Evolutionary conservation across 768 basidiomycete species (phyloP).

Genomic region (Suillus placidus): DNA sequence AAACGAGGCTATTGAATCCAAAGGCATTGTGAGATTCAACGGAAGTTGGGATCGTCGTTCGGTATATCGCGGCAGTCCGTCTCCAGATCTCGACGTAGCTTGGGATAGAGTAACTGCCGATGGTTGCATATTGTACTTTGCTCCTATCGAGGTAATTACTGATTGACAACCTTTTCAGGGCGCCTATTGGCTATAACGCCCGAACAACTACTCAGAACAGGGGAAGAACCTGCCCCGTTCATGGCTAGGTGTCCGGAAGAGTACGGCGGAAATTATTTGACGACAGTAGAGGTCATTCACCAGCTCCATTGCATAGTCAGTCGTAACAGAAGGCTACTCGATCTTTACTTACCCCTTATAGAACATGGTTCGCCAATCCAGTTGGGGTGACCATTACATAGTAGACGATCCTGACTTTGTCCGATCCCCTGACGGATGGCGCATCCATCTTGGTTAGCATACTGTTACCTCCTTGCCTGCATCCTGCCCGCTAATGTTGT

Average conservation of each 20-base stretch:
- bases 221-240: too few species aligned
- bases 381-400: slow-evolving; percentile 9
- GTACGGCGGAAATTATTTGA: slow-evolving; percentile 15
- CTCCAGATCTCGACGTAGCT: slow-evolving; percentile 16
- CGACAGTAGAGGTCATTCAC: slow-evolving; percentile 13
- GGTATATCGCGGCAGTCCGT: slow-evolving; percentile 11
- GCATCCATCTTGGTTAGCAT: slow-evolving; percentile 12
- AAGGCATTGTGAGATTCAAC: neutral
- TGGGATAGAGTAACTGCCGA: slow-evolving; percentile 13
- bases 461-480: neutral
- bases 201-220: neutral
- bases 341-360: neutral
- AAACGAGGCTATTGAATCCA: neutral
- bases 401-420: slow-evolving; percentile 6
- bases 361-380: slow-evolving; percentile 16
- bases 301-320: slow-evolving; percentile 17
- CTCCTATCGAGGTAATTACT: neutral
- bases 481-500: neutral
- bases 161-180: neutral
- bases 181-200: neutral
- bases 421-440: neutral
- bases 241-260: slow-evolving; percentile 1
- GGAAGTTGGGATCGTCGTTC: neutral
- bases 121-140: neutral
- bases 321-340: neutral